These are phyloP conservation scores for Pseudotsuga menziesii DNA, from an alignment of 75 land plant genomes.

Conservation along the genomic window DNA sequence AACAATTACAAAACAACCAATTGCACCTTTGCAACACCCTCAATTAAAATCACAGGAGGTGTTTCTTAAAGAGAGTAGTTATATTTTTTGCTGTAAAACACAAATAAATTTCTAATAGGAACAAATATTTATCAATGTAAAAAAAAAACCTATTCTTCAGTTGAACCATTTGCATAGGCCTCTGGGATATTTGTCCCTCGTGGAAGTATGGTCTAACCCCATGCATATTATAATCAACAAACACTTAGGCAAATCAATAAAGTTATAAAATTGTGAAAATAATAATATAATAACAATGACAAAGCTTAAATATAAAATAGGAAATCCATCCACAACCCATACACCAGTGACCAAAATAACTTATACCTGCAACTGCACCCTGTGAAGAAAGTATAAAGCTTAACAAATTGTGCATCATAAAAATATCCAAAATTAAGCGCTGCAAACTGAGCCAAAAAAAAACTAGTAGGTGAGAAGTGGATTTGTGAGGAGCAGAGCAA, in stretches of 20 bases:
- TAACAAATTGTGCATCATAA: slow-evolving; percentile 83
- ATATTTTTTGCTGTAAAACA: neutral
- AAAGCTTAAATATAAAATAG: neutral
- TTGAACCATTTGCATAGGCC: slow-evolving; percentile 80
- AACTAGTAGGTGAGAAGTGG: neutral
- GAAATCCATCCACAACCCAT: neutral
- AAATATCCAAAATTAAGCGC: slow-evolving; percentile 83
- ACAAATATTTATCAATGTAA: neutral
- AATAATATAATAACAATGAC: neutral
- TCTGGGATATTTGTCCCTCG: slow-evolving; percentile 85
- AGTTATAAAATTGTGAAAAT: neutral
- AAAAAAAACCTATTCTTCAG: slow-evolving; percentile 81
- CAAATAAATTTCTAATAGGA: neutral
- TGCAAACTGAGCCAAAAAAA: slow-evolving; percentile 61
- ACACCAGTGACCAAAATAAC: too few relatives aligned
- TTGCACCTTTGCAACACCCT: neutral
- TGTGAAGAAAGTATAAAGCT: slow-evolving; percentile 91
- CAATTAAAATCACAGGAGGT: neutral
- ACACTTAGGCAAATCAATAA: neutral
- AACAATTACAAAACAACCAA: too few relatives aligned
- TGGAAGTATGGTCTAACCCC: slow-evolving; percentile 69
- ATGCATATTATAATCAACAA: neutral
- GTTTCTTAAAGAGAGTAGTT: neutral
- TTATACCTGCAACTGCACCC: slow-evolving; percentile 95
- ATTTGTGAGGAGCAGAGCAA: too few relatives aligned